Base-by-base conservation (phyloP, 1,139 yeast species). In the Yamadazyma membranifaciens region DNA sequence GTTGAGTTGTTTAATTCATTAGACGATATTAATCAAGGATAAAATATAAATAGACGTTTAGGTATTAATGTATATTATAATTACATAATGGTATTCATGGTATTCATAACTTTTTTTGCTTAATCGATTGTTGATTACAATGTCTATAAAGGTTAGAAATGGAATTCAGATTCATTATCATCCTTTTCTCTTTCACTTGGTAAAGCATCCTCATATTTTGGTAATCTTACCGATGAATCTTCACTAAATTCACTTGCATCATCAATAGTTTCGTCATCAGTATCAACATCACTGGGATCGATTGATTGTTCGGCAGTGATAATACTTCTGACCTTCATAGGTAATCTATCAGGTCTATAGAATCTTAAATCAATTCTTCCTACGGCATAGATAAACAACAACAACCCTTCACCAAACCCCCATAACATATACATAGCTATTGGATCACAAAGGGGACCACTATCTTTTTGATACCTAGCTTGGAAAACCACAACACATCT, bases 331-430 rank as follows among this genome's bases (percentile, higher is more conserved):
- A 71, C 75, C 39, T 59, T 60, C 28, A 54, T 48, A 6, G 76
- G 75, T 42, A 78, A 62, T 44, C 63, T 60, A 53, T 83, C 92
- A 17, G 92, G 92, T 59, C 87, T 80, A 69, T 85, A 85, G 64
- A 85, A 85, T 56, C 94, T 72, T 52, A 85, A 70, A 57, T 85
- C 94, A 38, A 82, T 78, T 56, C 94, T 70, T 33, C 81, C 80
- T 24, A 80, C 59, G 34, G 85, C 59, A 59, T 80, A 81, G 34
- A 81, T 43, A 6, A 79, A 46, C 43, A 80, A 72, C 43, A 82
- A 75, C 24, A 81, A 48, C 0, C 73, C 71, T 62, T 86, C 94
- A 33, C 81, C 65, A 4, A 73, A 77, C 22, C 76, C 75, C 78
- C 87, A 84, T 48, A 79, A 63, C 30, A 82, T 69, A 58, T 83